Conservation (phyloP, 2,329 filamentous ascomycete species). For the Neofusicoccum parvum region DNA sequence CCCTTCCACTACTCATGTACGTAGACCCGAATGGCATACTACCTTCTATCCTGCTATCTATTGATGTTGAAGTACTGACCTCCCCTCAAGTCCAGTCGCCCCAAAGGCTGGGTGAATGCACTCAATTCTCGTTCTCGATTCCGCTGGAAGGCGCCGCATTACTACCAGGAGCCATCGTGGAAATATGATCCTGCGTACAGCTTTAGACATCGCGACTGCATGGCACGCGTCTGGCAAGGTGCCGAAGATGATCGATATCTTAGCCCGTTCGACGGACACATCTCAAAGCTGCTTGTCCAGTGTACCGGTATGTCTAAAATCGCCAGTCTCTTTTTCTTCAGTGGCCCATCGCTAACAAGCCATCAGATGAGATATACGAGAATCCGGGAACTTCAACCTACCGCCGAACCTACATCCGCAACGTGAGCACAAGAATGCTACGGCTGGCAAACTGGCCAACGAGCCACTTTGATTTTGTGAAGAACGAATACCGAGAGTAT, state of each 20-base stretch:
- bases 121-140: conserved; percentile 1
- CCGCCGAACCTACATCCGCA: conserved; percentile 34
- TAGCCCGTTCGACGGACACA: conserved; percentile 33
- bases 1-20: background rate
- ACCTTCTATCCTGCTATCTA: no score
- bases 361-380: conserved; percentile 34
- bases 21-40: background rate
- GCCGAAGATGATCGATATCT: conserved; percentile 34
- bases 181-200: background rate
- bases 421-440: conserved; percentile 31
- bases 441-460: conserved; percentile 37
- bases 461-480: conserved; percentile 32
- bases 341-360: no score
- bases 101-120: conserved; percentile 30
- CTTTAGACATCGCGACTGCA: conserved; percentile 2
- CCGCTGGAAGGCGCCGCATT: conserved; percentile 11
- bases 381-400: conserved; percentile 31
- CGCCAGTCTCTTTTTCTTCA: no score
- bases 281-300: conserved; percentile 35
- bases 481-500: background rate
- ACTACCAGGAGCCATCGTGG: conserved; percentile 16
- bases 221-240: conserved; percentile 3
- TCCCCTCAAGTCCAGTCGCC: background rate
- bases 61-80: background rate
- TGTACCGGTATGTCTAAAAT: conserved; percentile 20